Base-by-base conservation (phyloP, 176 grass and related monocot genomes). In the Chrysopogon serrulatus region DNA sequence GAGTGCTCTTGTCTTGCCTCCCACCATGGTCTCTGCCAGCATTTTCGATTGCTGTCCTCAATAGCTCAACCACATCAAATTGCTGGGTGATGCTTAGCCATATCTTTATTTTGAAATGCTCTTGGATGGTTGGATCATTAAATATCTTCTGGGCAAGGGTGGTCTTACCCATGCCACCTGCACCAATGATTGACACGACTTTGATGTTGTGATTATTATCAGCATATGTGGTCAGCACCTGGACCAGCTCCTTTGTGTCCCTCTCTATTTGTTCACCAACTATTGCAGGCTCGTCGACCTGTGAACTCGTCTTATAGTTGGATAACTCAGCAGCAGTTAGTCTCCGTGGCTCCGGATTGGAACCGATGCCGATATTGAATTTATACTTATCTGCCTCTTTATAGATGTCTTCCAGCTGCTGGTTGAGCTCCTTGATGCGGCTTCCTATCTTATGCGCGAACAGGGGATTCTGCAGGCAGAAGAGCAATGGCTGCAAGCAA, bases 251-350 rank as follows among this genome's bases (percentile, higher is more conserved):
- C 11, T 18, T 36, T 31, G 63, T 40, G 1, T 57, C 62, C 6
- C 63, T 60, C 54, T 87, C 79, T 43, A 82, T 76, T 10, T 65
- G 63, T n/a, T 45, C 53, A 2, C 85, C 78, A 14, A 81, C 79
- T 8, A 76, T 40, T 19, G 61, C 23, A 0, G 43, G 32, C 0
- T 42, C 35, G 17, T 21, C 36, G 19, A 60, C 3, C 13, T 70
- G 18, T 8, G 78, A 26, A 12, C 18, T n/a, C n/a, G n/a, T n/a
- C n/a, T n/a, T n/a, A n/a, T n/a, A n/a, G n/a, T n/a, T n/a, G n/a
- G n/a, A n/a, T n/a, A n/a, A n/a, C n/a, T 51, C 4, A 73, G 70
- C 1, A 11, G 31, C 28, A 21, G n/a, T 26, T 5, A 14, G 67
- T 21, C 0, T 27, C 12, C 40, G 23, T 10, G 1, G 23, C 8